Base-by-base conservation (phyloP, 176 grass and related monocot species). In the Olyra latifolia region DNA sequence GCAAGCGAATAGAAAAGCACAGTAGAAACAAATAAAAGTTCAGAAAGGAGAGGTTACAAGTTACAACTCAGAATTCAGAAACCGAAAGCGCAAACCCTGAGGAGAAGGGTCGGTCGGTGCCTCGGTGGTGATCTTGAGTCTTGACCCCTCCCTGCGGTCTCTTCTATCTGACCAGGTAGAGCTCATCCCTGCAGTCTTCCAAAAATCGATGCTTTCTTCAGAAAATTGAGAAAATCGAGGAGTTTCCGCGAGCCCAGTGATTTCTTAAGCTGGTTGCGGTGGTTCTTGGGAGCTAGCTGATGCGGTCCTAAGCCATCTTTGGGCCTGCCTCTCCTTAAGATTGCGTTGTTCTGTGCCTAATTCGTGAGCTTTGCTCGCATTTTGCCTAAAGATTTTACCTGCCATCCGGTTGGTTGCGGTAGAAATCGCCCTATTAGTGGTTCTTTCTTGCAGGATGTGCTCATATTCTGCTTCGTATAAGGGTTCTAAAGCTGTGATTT, bases 111-210 rank as follows among this genome's bases (percentile, higher is more conserved):
- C 12, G 17, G 87, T 62, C 69, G 76, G 71, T 73, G 70, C 25
- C 15, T 62, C 69, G 69, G 71, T 73, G 70, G 25, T n/a, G 87
- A 69, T 67, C 10, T 56, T 23, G 17, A 52, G 64, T 64, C 11
- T 30, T n/a, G 55, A 25, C 39, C 3, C 8, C n/a, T 8, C 54
- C 45, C 41, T 1, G 28, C 17, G 20, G 24, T 4, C 22, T 9
- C 8, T 15, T 4, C 27, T 46, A 6, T 8, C 32, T 9, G 46
- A 30, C 4, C 32, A 71, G 82, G 87, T 89, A 39, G 25, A 76
- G 60, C 35, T 80, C 76, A n/a, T 20, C 14, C 49, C 27, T 22
- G 28, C 24, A 12, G 14, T 68, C 52, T 13, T 13, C 10, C 68
- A 20, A 7, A 46, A 50, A n/a, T 29, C 17, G 15, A 7, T 48